Percentiles rank a stretch among this genome's conserved stretches.
Evolutionary conservation across 331 rosid species (phyloP).

Genomic region (Acacia concinna): DNA sequence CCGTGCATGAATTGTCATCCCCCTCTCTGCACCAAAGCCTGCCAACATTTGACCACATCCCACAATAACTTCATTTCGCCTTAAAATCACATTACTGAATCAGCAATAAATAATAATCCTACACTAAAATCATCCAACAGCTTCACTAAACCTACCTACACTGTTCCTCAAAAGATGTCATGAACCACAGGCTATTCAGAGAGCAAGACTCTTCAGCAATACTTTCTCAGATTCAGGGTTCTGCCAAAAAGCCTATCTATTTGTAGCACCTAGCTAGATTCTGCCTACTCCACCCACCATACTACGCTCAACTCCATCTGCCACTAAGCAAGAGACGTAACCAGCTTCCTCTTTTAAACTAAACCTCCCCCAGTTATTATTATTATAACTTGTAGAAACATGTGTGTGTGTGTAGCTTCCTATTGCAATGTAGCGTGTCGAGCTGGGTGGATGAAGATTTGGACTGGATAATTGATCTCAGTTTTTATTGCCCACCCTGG

Average conservation of each 20-base stretch:
- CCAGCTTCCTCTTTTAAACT: neutral
- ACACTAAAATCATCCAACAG: neutral
- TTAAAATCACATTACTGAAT: neutral
- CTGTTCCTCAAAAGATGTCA: neutral
- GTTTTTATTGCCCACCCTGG: conserved; percentile 4
- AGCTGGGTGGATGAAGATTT: neutral
- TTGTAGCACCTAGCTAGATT: conserved; percentile 37
- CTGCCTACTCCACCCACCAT: conserved; percentile 16
- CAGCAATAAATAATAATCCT: too few relatives aligned
- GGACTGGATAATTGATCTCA: neutral
- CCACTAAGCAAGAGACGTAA: conserved; percentile 1
- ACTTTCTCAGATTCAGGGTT: conserved; percentile 12
- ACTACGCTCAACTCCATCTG: conserved; percentile 13
- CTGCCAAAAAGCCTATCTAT: conserved; percentile 6
- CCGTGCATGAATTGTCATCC: conserved; percentile 11
- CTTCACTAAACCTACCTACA: neutral
- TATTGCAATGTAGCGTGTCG: neutral
- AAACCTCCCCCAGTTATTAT: neutral
- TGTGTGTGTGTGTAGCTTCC: neutral
- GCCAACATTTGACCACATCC: neutral
- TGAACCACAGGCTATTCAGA: neutral
- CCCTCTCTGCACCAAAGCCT: neutral
- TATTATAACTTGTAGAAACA: neutral
- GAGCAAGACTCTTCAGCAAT: conserved; percentile 4
- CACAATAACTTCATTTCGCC: neutral